These are phyloP conservation scores for Hemileccinum hortonii DNA, from an alignment of 1,284 basidiomycete genomes.

Conservation along the genomic window DNA sequence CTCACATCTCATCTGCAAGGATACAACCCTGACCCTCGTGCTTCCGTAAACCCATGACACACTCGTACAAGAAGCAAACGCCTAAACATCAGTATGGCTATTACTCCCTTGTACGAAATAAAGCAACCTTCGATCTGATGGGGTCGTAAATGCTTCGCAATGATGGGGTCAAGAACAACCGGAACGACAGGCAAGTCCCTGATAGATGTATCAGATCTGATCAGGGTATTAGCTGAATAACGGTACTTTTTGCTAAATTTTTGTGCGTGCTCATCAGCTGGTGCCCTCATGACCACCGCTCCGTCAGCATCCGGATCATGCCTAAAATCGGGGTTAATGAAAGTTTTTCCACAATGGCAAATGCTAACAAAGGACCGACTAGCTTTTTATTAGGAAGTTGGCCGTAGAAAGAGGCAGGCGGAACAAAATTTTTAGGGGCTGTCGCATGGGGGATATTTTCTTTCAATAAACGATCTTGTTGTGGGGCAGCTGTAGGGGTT, in stretches of 20 bases:
- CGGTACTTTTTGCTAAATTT: constrained; percentile 73
- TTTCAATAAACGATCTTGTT: constrained; percentile 15
- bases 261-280: constrained; percentile 65
- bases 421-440: constrained; percentile 44
- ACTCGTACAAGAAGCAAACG: constrained; percentile 91
- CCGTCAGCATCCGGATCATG: constrained; percentile 74
- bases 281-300: constrained; percentile 86
- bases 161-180: constrained; percentile 92
- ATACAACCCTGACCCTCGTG: constrained; percentile 92
- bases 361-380: constrained; percentile 55
- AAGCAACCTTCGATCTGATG: constrained; percentile 85
- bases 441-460: constrained; percentile 25
- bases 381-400: constrained; percentile 43
- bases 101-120: not conserved
- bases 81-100: constrained; percentile 41
- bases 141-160: constrained; percentile 75
- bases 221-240: not conserved
- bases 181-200: constrained; percentile 68
- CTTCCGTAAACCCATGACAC: constrained; percentile 90
- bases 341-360: constrained; percentile 1
- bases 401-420: constrained; percentile 63
- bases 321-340: constrained; percentile 32
- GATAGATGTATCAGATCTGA: constrained; percentile 11
- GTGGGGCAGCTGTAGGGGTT: not conserved
- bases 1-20: constrained; percentile 92